phyloP scores from a whole-genome alignment of 1,284 basidiomycete species.

The Rhodofomes roseus region DNA sequence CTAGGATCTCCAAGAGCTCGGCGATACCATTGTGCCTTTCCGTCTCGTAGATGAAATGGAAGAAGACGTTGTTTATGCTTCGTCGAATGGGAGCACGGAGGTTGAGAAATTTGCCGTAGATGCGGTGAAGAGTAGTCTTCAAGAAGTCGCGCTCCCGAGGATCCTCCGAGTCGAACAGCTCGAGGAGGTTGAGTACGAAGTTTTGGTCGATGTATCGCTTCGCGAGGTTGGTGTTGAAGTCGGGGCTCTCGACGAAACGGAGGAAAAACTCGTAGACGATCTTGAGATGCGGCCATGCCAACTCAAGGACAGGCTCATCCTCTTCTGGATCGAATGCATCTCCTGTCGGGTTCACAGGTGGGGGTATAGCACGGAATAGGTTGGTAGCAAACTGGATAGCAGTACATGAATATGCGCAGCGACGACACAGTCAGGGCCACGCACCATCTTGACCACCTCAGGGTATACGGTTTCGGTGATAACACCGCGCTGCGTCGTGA shows the following conservation, averaged over 20 bases:
- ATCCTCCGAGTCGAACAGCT: constrained; percentile 99
- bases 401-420: not conserved
- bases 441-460: constrained; percentile 96
- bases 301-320: constrained; percentile 97
- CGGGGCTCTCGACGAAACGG: constrained; percentile 95
- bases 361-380: constrained; percentile 99
- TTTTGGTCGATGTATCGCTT: constrained; percentile 97
- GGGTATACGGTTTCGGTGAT: constrained; percentile 99
- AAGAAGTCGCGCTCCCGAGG: constrained; percentile 98
- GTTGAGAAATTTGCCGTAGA: constrained; percentile 99
- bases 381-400: constrained; percentile 86
- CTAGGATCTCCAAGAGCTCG: constrained; percentile 96
- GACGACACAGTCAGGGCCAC: constrained; percentile 24
- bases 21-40: constrained; percentile 99
- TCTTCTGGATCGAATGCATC: constrained; percentile 99
- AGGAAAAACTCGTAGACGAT: constrained; percentile 99
- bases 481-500: constrained; percentile 94
- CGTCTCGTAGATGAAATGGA: constrained; percentile 98
- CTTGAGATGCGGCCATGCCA: constrained; percentile 99
- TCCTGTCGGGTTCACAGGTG: constrained; percentile 96
- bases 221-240: constrained; percentile 98
- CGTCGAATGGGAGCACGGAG: constrained; percentile 97
- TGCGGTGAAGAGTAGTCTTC: constrained; percentile 98
- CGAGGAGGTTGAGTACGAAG: constrained; percentile 95
- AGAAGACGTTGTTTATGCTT: constrained; percentile 99